Evolutionary conservation across 2,329 filamentous ascomycete genomes (phyloP).

Genomic region (Akanthomyces muscarius): DNA sequence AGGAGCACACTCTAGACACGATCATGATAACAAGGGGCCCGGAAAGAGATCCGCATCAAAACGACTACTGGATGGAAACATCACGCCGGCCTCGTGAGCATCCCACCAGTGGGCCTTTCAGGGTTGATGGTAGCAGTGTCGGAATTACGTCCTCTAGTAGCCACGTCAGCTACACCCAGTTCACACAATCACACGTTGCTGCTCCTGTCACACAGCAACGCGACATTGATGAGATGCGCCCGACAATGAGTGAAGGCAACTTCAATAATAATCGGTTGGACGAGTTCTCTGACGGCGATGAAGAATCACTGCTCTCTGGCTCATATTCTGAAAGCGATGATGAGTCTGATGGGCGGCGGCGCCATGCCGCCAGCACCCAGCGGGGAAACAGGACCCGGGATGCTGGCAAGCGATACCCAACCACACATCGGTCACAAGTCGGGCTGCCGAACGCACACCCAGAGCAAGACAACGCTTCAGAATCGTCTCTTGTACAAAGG

Average conservation of each 20-base stretch:
- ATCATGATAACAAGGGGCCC: neutral
- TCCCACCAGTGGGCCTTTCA: conserved; percentile 3
- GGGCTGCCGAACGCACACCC: neutral
- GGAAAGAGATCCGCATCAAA: neutral
- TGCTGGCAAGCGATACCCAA: neutral
- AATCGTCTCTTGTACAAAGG: neutral
- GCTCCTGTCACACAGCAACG: neutral
- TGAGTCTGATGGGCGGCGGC: neutral
- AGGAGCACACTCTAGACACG: neutral
- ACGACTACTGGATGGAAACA: neutral
- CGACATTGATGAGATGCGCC: neutral
- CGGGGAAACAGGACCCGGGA: neutral
- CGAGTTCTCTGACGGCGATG: neutral
- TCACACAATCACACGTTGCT: conserved; percentile 1
- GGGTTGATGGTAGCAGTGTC: conserved; percentile 5
- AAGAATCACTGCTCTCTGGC: neutral
- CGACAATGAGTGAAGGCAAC: conserved; percentile 4
- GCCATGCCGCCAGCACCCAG: neutral
- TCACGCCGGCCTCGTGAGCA: conserved; percentile 7
- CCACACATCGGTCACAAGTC: neutral
- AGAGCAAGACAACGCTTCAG: neutral
- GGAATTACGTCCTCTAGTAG: neutral
- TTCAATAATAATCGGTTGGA: neutral
- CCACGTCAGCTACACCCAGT: neutral
- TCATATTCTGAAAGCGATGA: neutral